Conservation (phyloP, 2,329 filamentous ascomycete genomes). For the Paraconiothyrium sp. region DNA sequence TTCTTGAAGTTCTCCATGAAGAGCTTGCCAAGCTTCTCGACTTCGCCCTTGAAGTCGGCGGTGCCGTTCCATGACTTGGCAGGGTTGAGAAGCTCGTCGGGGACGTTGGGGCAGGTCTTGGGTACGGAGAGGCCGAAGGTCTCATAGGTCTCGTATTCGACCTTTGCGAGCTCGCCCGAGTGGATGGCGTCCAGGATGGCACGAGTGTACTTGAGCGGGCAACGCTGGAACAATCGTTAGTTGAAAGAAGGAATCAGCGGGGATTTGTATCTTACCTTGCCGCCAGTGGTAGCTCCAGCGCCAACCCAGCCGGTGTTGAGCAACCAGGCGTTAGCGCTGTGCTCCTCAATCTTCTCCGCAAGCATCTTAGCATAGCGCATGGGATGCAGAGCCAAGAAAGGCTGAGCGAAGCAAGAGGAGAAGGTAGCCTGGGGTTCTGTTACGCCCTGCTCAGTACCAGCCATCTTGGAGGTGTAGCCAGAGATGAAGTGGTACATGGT, state of each 20-base stretch:
- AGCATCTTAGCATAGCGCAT: constrained; percentile 99
- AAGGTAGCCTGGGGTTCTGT: constrained; percentile 98
- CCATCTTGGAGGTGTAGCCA: constrained; percentile 99
- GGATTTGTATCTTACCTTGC: constrained; percentile 72
- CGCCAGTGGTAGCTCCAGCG: constrained; percentile 87
- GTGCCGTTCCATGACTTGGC: constrained; percentile 88
- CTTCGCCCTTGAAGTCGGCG: constrained; percentile 85
- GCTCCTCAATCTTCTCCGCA: constrained; percentile 94
- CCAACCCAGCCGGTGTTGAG: constrained; percentile 99
- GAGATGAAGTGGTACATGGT: constrained; percentile 99
- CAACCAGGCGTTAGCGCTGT: constrained; percentile 97
- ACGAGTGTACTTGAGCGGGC: constrained; percentile 97
- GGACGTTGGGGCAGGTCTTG: constrained; percentile 87
- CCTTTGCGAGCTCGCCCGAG: constrained; percentile 92
- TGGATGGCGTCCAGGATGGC: constrained; percentile 98
- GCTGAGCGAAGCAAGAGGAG: constrained; percentile 98
- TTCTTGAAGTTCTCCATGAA: constrained; percentile 99
- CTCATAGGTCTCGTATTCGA: constrained; percentile 93
- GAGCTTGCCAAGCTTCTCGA: constrained; percentile 86
- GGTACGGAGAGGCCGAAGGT: constrained; percentile 98
- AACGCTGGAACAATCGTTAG: constrained; percentile 63
- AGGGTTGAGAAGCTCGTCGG: constrained; percentile 92
- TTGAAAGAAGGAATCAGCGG: too few species aligned
- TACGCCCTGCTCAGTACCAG: constrained; percentile 95
- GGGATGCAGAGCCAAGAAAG: constrained; percentile 97